Base-by-base conservation (phyloP, 1,284 basidiomycete species). In the Cryptococcus sp. region DNA sequence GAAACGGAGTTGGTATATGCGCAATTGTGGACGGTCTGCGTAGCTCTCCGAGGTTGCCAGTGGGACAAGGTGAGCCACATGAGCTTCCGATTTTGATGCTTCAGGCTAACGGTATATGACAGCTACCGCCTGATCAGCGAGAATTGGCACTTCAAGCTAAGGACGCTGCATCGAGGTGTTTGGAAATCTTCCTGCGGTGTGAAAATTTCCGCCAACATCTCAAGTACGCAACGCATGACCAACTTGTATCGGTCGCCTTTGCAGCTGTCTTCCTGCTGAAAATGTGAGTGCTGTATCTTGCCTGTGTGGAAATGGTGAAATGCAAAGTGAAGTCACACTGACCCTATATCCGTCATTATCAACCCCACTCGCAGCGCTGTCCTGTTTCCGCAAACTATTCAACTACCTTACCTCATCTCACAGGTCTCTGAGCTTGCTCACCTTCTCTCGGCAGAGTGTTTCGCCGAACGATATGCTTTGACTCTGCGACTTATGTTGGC, bases 141-240 rank as follows among this genome's bases (percentile, higher is more conserved):
- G 92, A 95, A 74, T 83, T 96, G 45, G 93, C 93, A 7, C 93
- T 95, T 81, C 89, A 93, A 69, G 93, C 92, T 8, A 94, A 93
- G 76, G 89, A 94, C 67, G 89, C 91, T 0, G 93, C 93, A 1
- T 86, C 88, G 51, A 87, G 86, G 55, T 93, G 91, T 74, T 80
- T 96, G 40, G 84, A 74, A 46, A 70, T 75, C 26, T 77, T 73
- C 57, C 52, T 77, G 25, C 52, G 62, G 23, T 66, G 67, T 1
- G 61, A 60, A 10, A 69, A 67, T 47, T 73, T 77, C 62, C 59
- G 75, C 5, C 54, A 55, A 17, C 73, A 77, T 50, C 59, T 77
- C n/a, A 77, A 77, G 50, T 75, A 94, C 76, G 91, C 93, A 0
- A 91, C 93, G 19, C 93, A 95, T 72, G 93, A 95, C 73, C 89